Conservation (phyloP, 129 eudicot genomes). For the Pittosporum tobira region DNA sequence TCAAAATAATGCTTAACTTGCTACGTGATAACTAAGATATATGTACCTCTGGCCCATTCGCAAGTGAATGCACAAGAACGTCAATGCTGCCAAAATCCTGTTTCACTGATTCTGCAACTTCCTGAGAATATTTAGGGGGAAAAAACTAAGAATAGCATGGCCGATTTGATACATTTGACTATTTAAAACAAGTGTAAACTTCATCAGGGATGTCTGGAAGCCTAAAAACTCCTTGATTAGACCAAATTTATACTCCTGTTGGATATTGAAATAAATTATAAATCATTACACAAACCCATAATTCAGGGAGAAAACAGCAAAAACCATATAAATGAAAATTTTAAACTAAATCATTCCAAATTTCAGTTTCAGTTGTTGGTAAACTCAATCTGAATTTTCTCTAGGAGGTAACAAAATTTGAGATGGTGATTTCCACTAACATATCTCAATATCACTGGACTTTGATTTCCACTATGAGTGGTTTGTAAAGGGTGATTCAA, state of each 20-base stretch:
- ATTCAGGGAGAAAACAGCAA: neutral
- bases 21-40: conserved; percentile 1
- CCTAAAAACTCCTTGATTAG: neutral
- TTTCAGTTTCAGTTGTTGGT: no score
- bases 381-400: no score
- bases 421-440: no score
- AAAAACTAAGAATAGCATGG: neutral
- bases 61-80: conserved; percentile 95
- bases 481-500: no score
- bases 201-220: conserved; percentile 8
- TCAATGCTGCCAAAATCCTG: conserved; percentile 93
- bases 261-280: neutral
- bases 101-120: conserved; percentile 84
- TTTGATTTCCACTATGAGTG: no score
- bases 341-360: neutral
- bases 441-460: no score
- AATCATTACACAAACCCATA: neutral
- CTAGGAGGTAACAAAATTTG: no score
- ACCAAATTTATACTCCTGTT: neutral
- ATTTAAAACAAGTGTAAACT: neutral
- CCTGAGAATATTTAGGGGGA: conserved; percentile 39
- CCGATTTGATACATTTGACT: neutral
- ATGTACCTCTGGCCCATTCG: conserved; percentile 91
- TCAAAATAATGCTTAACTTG: neutral
- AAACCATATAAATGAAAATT: neutral